These are phyloP conservation scores for Pichia deserticola DNA, from an alignment of 805 yeast species.

Conservation along the genomic window DNA sequence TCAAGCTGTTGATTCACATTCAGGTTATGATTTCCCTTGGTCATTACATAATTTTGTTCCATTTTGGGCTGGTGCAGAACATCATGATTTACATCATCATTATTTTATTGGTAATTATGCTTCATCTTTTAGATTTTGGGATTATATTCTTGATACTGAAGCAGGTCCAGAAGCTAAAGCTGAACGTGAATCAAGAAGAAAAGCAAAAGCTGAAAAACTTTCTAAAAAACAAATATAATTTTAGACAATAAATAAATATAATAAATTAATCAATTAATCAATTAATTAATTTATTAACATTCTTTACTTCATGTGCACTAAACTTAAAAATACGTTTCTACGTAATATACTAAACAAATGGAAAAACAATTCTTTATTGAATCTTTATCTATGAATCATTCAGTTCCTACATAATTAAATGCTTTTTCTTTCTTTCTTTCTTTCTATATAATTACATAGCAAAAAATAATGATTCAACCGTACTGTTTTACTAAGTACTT, in stretches of 20 bases:
- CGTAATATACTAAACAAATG: too few relatives aligned
- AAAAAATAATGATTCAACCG: too few relatives aligned
- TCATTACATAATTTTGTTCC: conserved; percentile 50
- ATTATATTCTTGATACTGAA: conserved; percentile 43
- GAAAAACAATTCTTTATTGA: too few relatives aligned
- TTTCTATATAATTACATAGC: too few relatives aligned
- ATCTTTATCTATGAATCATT: too few relatives aligned
- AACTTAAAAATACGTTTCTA: too few relatives aligned
- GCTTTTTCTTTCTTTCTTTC: too few relatives aligned
- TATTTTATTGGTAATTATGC: conserved; percentile 54
- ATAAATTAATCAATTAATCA: too few relatives aligned
- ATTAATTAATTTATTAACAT: neutral
- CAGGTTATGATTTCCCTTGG: conserved; percentile 59
- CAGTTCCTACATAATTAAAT: too few relatives aligned
- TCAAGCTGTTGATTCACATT: conserved; percentile 56
- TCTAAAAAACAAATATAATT: conserved; percentile 14
- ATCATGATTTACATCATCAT: conserved; percentile 55
- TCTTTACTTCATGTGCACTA: neutral
- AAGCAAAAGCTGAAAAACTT: conserved; percentile 32
- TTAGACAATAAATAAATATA: too few relatives aligned
- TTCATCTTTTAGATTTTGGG: conserved; percentile 54
- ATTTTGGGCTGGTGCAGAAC: conserved; percentile 61
- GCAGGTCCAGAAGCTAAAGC: conserved; percentile 48
- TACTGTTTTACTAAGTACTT: too few relatives aligned
- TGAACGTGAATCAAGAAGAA: conserved; percentile 39